Conservation (phyloP, 2,329 filamentous ascomycete genomes). For the Penicillium palitans region DNA sequence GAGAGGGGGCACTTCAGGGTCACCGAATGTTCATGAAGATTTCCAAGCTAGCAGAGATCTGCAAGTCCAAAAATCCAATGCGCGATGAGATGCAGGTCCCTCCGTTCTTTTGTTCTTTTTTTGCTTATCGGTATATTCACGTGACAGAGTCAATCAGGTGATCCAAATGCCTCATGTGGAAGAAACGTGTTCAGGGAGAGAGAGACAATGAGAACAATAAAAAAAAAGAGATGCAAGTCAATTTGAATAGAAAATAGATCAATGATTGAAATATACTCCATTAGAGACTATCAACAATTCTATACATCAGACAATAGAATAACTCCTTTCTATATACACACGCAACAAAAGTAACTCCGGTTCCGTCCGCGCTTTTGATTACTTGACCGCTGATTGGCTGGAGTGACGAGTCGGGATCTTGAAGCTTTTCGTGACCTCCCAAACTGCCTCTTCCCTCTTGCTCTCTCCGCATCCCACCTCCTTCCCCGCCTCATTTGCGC, state of each 20-base stretch:
- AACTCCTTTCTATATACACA: not conserved
- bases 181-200: not conserved
- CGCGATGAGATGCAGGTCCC: conserved; percentile 8
- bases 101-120: conserved; percentile 22
- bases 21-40: conserved; percentile 55
- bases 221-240: not conserved
- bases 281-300: not conserved
- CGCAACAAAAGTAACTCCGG: conserved; percentile 32
- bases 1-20: conserved; percentile 69
- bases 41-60: not conserved
- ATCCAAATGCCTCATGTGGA: conserved; percentile 4
- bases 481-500: conserved; percentile 35
- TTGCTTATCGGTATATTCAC: conserved; percentile 30
- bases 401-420: conserved; percentile 37
- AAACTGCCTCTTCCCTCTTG: conserved; percentile 28
- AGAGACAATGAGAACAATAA: not conserved
- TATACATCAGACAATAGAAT: not conserved
- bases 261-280: not conserved
- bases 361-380: conserved; percentile 34
- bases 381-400: conserved; percentile 9
- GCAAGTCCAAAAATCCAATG: conserved; percentile 3
- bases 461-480: conserved; percentile 28
- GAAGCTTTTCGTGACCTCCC: conserved; percentile 45
- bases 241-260: too few species aligned
- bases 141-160: conserved; percentile 19